phyloP scores from a whole-genome alignment of 768 basidiomycete genomes.

The Ramaria rubella region DNA sequence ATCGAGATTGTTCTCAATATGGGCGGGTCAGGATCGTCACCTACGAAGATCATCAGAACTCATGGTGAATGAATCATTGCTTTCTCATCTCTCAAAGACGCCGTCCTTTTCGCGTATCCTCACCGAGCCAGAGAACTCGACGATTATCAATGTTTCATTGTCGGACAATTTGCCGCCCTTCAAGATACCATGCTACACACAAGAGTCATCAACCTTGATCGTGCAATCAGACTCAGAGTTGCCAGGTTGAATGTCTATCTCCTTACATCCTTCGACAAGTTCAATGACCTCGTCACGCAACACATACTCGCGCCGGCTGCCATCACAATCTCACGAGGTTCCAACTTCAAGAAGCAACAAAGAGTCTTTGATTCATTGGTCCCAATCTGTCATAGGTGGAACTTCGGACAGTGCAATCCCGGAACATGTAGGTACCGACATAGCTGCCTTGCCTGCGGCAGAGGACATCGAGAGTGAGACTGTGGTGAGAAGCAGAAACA shows the following conservation, averaged over 20 bases:
- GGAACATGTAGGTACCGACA: too few species aligned
- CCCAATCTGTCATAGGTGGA: too few species aligned
- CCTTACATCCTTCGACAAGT: not conserved
- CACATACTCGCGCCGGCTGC: not conserved
- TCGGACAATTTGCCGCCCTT: not conserved
- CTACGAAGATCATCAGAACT: not conserved
- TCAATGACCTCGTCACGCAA: not conserved
- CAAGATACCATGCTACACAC: not conserved
- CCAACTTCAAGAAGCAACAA: too few species aligned
- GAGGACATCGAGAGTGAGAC: too few species aligned
- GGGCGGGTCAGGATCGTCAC: not conserved
- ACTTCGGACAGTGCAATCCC: too few species aligned
- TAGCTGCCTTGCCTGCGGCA: too few species aligned
- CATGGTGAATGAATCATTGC: not conserved
- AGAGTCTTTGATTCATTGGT: too few species aligned
- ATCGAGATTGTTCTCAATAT: too few species aligned
- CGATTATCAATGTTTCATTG: not conserved
- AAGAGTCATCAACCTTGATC: not conserved
- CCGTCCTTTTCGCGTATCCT: not conserved
- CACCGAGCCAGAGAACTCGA: not conserved
- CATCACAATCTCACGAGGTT: too few species aligned
- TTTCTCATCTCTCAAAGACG: not conserved
- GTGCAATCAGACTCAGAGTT: not conserved
- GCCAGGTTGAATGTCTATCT: not conserved
- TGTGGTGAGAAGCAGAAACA: too few species aligned